These are phyloP conservation scores for Darksidea phi DNA, from an alignment of 495 filamentous ascomycete genomes.

Conservation along the genomic window DNA sequence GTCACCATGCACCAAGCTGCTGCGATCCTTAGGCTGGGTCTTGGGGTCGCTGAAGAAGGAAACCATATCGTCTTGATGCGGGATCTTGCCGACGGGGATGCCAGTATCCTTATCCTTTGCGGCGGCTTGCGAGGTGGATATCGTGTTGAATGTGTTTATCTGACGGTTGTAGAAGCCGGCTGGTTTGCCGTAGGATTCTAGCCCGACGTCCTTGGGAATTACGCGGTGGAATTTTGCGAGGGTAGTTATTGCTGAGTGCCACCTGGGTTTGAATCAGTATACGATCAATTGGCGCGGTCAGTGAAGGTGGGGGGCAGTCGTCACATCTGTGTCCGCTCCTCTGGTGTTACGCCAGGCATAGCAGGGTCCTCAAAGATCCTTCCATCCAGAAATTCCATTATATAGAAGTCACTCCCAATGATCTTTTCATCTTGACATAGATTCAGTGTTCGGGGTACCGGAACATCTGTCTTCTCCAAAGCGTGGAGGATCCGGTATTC, in stretches of 20 bases:
- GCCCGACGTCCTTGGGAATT: conserved; percentile 59
- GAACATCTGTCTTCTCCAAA: conserved; percentile 73
- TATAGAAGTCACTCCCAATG: conserved; percentile 89
- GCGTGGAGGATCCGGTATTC: conserved; percentile 90
- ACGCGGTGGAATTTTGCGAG: conserved; percentile 85
- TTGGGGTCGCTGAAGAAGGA: conserved; percentile 67
- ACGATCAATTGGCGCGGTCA: not conserved
- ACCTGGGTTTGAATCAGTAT: conserved; percentile 43
- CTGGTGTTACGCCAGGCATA: conserved; percentile 68
- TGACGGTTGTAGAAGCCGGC: conserved; percentile 85
- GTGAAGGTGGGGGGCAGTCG: not conserved
- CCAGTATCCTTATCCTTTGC: conserved; percentile 73
- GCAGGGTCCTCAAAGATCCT: conserved; percentile 87
- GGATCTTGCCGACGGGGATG: conserved; percentile 74
- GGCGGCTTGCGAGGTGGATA: conserved; percentile 74
- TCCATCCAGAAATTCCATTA: conserved; percentile 92
- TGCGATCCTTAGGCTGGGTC: conserved; percentile 73
- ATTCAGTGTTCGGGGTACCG: conserved; percentile 79
- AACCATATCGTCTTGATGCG: conserved; percentile 77
- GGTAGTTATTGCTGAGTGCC: conserved; percentile 78
- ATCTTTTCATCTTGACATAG: conserved; percentile 79
- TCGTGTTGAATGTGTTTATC: conserved; percentile 72
- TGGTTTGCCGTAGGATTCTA: conserved; percentile 70
- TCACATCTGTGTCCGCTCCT: conserved; percentile 67
- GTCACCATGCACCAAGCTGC: conserved; percentile 84